Base-by-base conservation (phyloP, 1,284 basidiomycete species). In the Butyriboletus appendiculatus region DNA sequence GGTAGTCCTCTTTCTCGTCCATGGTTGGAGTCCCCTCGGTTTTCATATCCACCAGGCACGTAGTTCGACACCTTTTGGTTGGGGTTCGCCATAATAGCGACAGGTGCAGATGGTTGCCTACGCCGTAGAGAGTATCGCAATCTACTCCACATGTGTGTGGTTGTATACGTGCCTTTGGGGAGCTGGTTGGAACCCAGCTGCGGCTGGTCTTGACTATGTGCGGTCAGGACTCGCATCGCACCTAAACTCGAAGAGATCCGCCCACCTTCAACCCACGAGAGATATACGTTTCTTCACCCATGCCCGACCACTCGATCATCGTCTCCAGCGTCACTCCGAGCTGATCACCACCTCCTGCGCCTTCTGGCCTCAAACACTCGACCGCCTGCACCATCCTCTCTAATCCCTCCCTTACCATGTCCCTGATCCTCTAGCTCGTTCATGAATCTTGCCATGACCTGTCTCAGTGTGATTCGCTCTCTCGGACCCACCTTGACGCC, bases 241-340 rank as follows among this genome's bases (percentile, higher is more conserved):
- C 20, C 44, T 1, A 53, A 35, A 55, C 43, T 48, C n/a, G 12
- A 30, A 55, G 9, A n/a, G 43, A 35, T 40, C 8, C 6, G 6
- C 82, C 54, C 56, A 90, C 90, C 84, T 66, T 90, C 82, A 10
- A 91, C 84, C 85, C 86, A 89, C 5, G 85, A 85, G 33, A 93
- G 71, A 69, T 90, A 92, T 1, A 86, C 76, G 26, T 86, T 80
- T 63, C 73, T 50, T 76, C 71, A 5, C 71, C 63, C 66, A 94
- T 69, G 1, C 87, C 88, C 5, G 81, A 81, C 72, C 82, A 78
- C 33, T 75, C 72, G 41, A 90, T 74, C 87, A 94, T 90, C 64
- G 89, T 87, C 51, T 86, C 80, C 70, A 87, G 71, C 18, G 81
- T 86, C 51, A 89, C 77, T 0, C 88, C 89, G 33, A 80, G 69